Evolutionary conservation across 257 asterid genomes (phyloP).

Genomic region (Solanum sejunctum): DNA sequence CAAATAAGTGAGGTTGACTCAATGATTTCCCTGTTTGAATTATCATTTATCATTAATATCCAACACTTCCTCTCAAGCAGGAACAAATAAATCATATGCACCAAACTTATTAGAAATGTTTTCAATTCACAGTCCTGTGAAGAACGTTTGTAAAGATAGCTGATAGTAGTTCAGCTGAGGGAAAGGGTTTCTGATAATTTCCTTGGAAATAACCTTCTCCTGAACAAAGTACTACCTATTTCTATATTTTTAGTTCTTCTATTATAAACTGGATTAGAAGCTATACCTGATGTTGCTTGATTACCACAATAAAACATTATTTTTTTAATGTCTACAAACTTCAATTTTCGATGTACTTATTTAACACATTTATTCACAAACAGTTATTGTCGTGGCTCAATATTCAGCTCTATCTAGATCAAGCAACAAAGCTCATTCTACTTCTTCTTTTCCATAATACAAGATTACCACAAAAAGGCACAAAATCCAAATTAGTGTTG

Average conservation of each 20-base stretch:
- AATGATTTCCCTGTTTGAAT: not conserved
- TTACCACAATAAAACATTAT: not conserved
- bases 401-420: not conserved
- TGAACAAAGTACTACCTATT: not conserved
- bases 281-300: not conserved
- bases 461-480: not conserved
- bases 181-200: not conserved
- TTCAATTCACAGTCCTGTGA: not conserved
- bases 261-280: not conserved
- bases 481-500: not conserved
- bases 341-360: not conserved
- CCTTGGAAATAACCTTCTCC: not conserved
- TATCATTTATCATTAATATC: not conserved
- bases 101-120: not conserved
- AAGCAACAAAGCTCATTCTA: not conserved
- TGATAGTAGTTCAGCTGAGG: not conserved
- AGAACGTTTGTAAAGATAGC: not conserved
- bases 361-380: not conserved
- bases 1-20: not conserved
- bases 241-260: not conserved
- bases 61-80: not conserved
- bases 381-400: not conserved
- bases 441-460: not conserved
- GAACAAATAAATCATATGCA: not conserved
- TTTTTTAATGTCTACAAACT: not conserved